Conservation (phyloP, 208 protist species). For the Trypanosoma avium region DNA sequence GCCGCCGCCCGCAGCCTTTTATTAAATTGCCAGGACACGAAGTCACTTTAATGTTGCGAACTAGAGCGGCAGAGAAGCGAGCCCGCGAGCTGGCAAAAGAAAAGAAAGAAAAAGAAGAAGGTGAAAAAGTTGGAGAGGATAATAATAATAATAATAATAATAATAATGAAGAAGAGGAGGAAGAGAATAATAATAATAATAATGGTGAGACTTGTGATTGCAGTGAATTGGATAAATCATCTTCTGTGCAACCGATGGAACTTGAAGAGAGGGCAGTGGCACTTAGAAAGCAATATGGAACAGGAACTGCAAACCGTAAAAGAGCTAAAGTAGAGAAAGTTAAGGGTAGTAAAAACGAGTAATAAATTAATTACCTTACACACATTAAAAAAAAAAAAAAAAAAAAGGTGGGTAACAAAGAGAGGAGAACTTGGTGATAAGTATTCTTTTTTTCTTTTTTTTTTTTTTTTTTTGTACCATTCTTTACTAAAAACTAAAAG, state of each 20-base stretch:
- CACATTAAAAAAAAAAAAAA: background rate
- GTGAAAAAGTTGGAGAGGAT: background rate
- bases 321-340: conserved; percentile 23
- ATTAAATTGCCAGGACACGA: too few relatives aligned
- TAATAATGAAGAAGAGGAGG: conserved; percentile 8
- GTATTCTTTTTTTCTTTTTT: background rate
- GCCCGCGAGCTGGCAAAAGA: conserved; percentile 5
- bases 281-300: conserved; percentile 50
- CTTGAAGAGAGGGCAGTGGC: conserved; percentile 31
- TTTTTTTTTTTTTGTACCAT: background rate
- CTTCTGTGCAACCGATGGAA: conserved; percentile 7
- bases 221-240: background rate
- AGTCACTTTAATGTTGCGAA: too few relatives aligned
- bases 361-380: background rate
- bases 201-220: background rate
- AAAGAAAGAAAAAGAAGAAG: background rate
- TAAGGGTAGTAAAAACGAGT: background rate
- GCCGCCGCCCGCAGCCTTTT: too few relatives aligned
- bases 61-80: too few relatives aligned
- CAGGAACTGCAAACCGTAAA: conserved; percentile 44
- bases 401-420: background rate
- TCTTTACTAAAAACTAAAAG: too few relatives aligned
- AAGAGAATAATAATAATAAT: background rate
- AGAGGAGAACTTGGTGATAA: background rate
- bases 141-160: background rate